Base-by-base conservation (phyloP, 2,329 filamentous ascomycete genomes). In the Plectosphaerella cucumerina region DNA sequence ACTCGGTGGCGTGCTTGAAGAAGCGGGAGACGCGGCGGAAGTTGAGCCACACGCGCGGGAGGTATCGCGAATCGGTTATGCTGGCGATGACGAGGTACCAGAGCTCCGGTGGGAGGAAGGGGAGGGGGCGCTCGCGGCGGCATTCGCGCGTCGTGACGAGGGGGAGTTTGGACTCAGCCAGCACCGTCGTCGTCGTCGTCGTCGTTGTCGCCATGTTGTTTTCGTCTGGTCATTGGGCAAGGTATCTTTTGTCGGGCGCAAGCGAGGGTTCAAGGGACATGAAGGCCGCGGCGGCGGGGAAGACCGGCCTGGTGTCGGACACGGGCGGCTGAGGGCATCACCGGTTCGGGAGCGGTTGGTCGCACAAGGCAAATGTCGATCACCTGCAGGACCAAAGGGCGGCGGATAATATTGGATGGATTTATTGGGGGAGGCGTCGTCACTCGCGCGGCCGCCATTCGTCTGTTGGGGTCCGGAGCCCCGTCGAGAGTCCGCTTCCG, bases 181-280 rank as follows among this genome's bases (percentile, higher is more conserved):
- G 39, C n/a, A 11, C 39, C 10, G n/a, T 18, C 39, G 18, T 41
- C 5, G 37, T 41, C 14, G 35, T 15, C 35, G 35, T 15, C 35
- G 6, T 15, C 14, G 35, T 37, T 6, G 35, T 37, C 35, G 35
- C n/a, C 35, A 18, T 39, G 9, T 39, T 39, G 10, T 10, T 10
- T 39, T 39, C 5, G 34, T 18, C 37, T 41, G 3, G 4, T 10
- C 11, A 18, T 41, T 26, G 23, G 26, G 26, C 3, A 2, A 11
- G 26, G 12, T 9, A 11, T 10, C 12, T 11, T 31, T 31, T 31
- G 26, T 31, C 26, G 26, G 26, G 12, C 26, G 26, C 9, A 31
- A 31, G 26, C 26, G 26, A n/a, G n/a, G n/a, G n/a, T n/a, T 49
- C 45, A 64, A 69, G 26, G 26, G 26, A 31, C 26, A 8, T 31